Percentiles rank a stretch among this genome's conserved stretches.
phyloP scores from a whole-genome alignment of 495 filamentous ascomycete species.

The Xylaria palmicola region DNA sequence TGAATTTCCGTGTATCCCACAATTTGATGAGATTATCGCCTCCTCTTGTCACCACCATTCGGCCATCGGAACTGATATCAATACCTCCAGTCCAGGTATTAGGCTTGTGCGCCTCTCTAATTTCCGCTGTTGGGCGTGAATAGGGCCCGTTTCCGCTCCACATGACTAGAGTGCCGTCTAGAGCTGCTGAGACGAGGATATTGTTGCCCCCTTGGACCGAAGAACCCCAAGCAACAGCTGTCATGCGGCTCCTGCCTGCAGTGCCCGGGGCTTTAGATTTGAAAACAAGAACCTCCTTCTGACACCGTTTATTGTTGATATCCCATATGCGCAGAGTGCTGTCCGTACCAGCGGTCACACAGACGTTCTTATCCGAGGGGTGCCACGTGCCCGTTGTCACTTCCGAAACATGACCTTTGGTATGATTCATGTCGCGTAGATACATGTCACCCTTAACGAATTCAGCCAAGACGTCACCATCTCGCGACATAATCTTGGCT shows the following conservation, averaged over 20 bases:
- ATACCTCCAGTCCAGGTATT: constrained; percentile 92
- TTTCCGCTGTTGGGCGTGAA: constrained; percentile 79
- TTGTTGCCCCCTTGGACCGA: constrained; percentile 72
- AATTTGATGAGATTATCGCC: constrained; percentile 82
- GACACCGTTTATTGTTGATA: constrained; percentile 77
- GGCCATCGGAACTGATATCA: constrained; percentile 87
- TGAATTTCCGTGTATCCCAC: constrained; percentile 98
- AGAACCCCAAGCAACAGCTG: constrained; percentile 84
- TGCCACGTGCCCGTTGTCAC: constrained; percentile 85
- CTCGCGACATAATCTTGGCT: constrained; percentile 81
- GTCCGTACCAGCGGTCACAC: constrained; percentile 88
- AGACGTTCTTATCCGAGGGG: constrained; percentile 75
- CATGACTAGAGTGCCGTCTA: constrained; percentile 91
- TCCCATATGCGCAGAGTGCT: constrained; percentile 97
- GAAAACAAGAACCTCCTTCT: constrained; percentile 92
- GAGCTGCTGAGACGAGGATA: constrained; percentile 79
- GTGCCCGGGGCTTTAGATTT: constrained; percentile 84
- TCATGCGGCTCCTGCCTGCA: constrained; percentile 91
- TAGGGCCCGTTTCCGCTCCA: constrained; percentile 88
- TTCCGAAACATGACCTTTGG: constrained; percentile 92
- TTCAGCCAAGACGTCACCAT: constrained; percentile 80
- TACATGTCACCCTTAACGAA: constrained; percentile 99
- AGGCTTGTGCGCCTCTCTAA: constrained; percentile 76
- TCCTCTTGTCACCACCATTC: constrained; percentile 83
- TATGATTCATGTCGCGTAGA: constrained; percentile 91